Evolutionary conservation across 306 rosid species (phyloP).

Genomic region (Medicago ruthenica): DNA sequence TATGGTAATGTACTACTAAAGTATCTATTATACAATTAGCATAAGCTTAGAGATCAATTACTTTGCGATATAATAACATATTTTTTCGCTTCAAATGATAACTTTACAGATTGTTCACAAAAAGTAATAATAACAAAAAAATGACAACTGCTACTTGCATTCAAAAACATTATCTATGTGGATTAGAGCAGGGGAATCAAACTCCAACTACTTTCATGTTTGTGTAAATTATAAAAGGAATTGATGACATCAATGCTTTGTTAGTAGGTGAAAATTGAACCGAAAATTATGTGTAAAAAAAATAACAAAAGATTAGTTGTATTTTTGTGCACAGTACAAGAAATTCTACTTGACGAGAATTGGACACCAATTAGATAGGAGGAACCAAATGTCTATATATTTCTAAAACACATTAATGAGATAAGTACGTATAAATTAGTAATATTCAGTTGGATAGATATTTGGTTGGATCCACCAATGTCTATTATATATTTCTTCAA

Average conservation of each 20-base stretch:
- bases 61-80: conserved; percentile 6
- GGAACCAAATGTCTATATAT: no score
- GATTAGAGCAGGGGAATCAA: neutral
- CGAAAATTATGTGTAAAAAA: no score
- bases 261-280: no score
- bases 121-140: neutral
- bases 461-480: no score
- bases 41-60: neutral
- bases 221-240: neutral
- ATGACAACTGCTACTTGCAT: neutral
- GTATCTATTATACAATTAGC: neutral
- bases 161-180: neutral
- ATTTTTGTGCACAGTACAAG: no score
- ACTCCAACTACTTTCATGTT: neutral
- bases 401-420: no score
- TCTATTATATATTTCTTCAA: no score
- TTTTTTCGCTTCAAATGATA: neutral
- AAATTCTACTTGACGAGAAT: no score
- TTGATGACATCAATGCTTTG: neutral
- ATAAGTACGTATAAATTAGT: no score
- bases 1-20: neutral
- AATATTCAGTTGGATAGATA: no score
- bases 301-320: no score
- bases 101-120: conserved; percentile 28
- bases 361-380: no score